Evolutionary conservation across 306 rosid genomes (phyloP).

Genomic region (Arachis hypogaea): DNA sequence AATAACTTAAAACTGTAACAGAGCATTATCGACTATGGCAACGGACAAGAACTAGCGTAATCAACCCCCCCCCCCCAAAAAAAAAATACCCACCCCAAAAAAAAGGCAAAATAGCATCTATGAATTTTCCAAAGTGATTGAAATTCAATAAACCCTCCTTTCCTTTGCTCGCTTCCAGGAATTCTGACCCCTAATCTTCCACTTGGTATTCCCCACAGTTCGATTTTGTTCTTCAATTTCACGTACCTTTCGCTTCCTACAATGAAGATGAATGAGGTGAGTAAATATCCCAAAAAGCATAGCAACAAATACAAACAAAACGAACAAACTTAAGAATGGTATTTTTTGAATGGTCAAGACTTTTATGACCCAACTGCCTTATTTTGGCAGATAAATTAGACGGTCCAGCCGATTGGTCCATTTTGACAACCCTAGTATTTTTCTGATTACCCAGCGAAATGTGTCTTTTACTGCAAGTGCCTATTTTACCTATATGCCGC

Average conservation of each 20-base stretch:
- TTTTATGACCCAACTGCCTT: no score
- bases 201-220: conserved; percentile 74
- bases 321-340: not conserved
- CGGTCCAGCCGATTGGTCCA: not conserved
- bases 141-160: conserved; percentile 50
- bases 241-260: conserved; percentile 77
- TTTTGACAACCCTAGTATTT: not conserved
- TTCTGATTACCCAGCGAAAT: conserved; percentile 1
- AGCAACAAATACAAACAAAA: not conserved
- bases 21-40: not conserved
- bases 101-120: not conserved
- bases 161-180: conserved; percentile 72
- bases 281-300: conserved; percentile 11
- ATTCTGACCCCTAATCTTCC: conserved; percentile 71
- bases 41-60: conserved; percentile 1
- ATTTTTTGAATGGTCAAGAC: no score
- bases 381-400: not conserved
- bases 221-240: conserved; percentile 75
- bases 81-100: no score
- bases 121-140: not conserved
- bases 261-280: conserved; percentile 16
- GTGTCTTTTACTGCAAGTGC: not conserved
- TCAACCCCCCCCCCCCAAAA: not conserved
- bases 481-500: conserved; percentile 16
- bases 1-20: not conserved